Evolutionary conservation across 23 red algal genomes (phyloP).

Genomic region (Chondrus crispus): DNA sequence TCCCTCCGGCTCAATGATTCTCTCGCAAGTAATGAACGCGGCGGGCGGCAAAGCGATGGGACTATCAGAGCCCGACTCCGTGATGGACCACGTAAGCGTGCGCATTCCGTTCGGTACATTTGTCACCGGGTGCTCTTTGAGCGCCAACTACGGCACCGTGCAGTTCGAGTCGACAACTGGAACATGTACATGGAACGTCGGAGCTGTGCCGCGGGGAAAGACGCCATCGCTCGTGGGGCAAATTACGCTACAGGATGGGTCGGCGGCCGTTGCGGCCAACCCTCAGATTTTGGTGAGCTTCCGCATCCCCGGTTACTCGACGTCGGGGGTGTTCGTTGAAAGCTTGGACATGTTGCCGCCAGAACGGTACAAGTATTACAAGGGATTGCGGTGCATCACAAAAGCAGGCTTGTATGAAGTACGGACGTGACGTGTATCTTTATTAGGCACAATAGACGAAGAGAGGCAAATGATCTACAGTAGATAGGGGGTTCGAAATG

Average conservation of each 20-base stretch:
- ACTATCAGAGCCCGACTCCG: not conserved
- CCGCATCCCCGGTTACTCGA: slow-evolving; percentile 49
- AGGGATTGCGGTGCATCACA: slow-evolving; percentile 79
- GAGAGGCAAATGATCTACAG: too few species aligned
- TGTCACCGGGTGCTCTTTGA: slow-evolving; percentile 43
- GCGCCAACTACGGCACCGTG: slow-evolving; percentile 55
- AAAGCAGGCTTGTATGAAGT: slow-evolving; percentile 78
- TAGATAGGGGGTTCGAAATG: too few species aligned
- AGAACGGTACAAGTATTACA: slow-evolving; percentile 82
- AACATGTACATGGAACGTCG: slow-evolving; percentile 55
- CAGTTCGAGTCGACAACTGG: slow-evolving; percentile 52
- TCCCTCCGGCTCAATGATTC: slow-evolving; percentile 1
- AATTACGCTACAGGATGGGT: slow-evolving; percentile 17
- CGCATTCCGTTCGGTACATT: slow-evolving; percentile 52
- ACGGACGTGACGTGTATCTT: too few species aligned
- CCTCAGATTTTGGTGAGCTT: slow-evolving; percentile 57
- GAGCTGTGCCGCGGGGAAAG: slow-evolving; percentile 25
- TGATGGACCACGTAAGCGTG: slow-evolving; percentile 50
- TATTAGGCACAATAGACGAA: too few species aligned
- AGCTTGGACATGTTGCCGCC: slow-evolving; percentile 43
- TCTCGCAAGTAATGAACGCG: slow-evolving; percentile 49
- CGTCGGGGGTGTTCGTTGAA: slow-evolving; percentile 61
- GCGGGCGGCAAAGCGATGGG: slow-evolving; percentile 32
- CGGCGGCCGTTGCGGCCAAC: not conserved
- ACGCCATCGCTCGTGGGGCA: slow-evolving; percentile 43